Evolutionary conservation across 768 basidiomycete genomes (phyloP).

Genomic region (Trametes cingulata): DNA sequence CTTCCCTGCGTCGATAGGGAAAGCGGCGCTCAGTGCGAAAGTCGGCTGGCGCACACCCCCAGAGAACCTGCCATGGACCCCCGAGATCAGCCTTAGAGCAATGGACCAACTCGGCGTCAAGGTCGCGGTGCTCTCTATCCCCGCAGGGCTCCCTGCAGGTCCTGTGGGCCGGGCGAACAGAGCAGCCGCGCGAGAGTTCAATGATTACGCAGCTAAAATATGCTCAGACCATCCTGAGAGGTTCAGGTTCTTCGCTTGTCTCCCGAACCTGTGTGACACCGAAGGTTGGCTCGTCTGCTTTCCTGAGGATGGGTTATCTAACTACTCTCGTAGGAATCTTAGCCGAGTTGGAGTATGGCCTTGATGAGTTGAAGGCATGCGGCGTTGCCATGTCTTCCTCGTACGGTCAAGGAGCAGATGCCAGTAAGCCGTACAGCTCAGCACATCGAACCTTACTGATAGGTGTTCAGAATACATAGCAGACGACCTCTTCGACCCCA

Average conservation of each 20-base stretch:
- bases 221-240: conserved; percentile 50
- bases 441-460: not conserved
- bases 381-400: conserved; percentile 69
- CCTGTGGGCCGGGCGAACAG: conserved; percentile 42
- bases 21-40: conserved; percentile 43
- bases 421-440: conserved; percentile 43
- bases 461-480: conserved; percentile 58
- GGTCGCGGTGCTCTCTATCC: conserved; percentile 65
- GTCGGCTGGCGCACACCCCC: conserved; percentile 64
- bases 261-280: conserved; percentile 42
- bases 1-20: conserved; percentile 54
- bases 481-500: conserved; percentile 58
- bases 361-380: conserved; percentile 62
- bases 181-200: conserved; percentile 43
- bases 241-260: conserved; percentile 70
- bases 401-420: conserved; percentile 55
- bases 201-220: conserved; percentile 48
- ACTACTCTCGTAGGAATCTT: conserved; percentile 47
- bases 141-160: conserved; percentile 50
- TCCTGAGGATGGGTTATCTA: not conserved
- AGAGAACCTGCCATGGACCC: conserved; percentile 67
- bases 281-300: not conserved
- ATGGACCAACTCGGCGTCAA: conserved; percentile 65
- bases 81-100: conserved; percentile 54
- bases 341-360: conserved; percentile 57